Base-by-base conservation (phyloP, 2,329 filamentous ascomycete species). In the Apiospora arundinis region DNA sequence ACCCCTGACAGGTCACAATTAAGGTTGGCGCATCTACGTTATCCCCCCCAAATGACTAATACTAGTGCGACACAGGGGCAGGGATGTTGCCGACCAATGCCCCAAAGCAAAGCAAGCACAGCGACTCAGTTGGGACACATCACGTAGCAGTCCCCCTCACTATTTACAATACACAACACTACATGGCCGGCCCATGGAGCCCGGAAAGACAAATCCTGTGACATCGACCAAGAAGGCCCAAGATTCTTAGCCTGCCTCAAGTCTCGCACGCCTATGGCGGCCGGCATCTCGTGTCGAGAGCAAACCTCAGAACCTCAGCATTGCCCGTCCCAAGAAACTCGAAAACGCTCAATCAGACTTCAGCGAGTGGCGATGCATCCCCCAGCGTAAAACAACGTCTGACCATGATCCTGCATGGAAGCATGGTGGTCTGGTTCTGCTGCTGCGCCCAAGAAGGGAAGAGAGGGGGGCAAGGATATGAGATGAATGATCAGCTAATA, bases 231-330 rank as follows among this genome's bases (percentile, higher is more conserved):
- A 68, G 66, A 68, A 40, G 56, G 2, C n/a, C 66, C 66, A 68
- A 68, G 66, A 68, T 3, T 12, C 66, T 68, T 68, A 68, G 66
- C 23, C 21, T 68, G 66, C 66, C 44, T 68, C 66, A 68, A 16
- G 2, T n/a, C 66, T 37, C 9, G n/a, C 2, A 14, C 28, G 14
- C 49, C 25, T 8, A 68, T n/a, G 21, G 46, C 21, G 44, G 25
- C 25, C 56, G 42, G 44, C 23, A 48, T 68, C 25, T 48, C 66
- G 25, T 68, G 18, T 48, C 32, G 44, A 68, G 66, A 21, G 32
- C 28, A 25, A 5, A 67, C 28, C 66, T 45, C 18, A 48, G 21
- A 5, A 67, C 28, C 66, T 45, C 18, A 48, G 21, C 44, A 37
- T n/a, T 8, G 66, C 14, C 14, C 45, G 32, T 32, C 32, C 42